Evolutionary conservation across 345 rosid species (phyloP), one percentile per base, ranked within the genome.

Genomic region (Xanthoceras sorbifolium): DNA sequence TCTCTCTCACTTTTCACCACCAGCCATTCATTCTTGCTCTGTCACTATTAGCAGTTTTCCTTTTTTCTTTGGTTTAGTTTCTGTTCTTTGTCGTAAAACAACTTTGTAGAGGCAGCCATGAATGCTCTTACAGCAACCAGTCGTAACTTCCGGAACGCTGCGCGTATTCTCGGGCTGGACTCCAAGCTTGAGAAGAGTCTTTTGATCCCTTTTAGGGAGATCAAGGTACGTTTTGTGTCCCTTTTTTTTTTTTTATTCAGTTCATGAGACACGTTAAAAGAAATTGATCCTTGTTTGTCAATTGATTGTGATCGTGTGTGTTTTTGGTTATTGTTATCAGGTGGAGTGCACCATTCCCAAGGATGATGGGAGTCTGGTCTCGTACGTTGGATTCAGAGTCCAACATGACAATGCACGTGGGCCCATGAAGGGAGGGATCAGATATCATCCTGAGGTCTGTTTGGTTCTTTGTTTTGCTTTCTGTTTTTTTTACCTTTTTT

Each of bases 401-500:
- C 99, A 97, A 67, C 97, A 97, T 75, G 99, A 97, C 79, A 94
- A 97, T 85, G 85, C 99, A 64, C 97, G 99, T 67, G 99, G 99
- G 15, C 98, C 98, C 84, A 97, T 97, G 99, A 97, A 97, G 81
- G 98, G 99, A 40, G 99, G 99, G 32, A 97, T 97, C 88, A 89
- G 99, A 91, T 97, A 90, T 77, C 99, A 97, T 83, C 99, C 91
- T 54, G 98, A 97, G 99, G 99, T 94, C 18, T 9, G 22, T 32
- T 1, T 1, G 2, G 2, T 40, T 48, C 54, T 12, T 12, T 44
- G 3, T 54, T 54, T 10, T 31, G 22, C 71, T 28, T 60, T 3
- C 12, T n/a, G 12, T 32, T 10, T 42, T 66, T 22, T 4, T 52
- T 23, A 5, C 8, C 62, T n/a, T 52, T 25, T 74, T 65, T 17